Base-by-base conservation (phyloP, 2,329 filamentous ascomycete genomes). In the Purpureocillium lavendulum region DNA sequence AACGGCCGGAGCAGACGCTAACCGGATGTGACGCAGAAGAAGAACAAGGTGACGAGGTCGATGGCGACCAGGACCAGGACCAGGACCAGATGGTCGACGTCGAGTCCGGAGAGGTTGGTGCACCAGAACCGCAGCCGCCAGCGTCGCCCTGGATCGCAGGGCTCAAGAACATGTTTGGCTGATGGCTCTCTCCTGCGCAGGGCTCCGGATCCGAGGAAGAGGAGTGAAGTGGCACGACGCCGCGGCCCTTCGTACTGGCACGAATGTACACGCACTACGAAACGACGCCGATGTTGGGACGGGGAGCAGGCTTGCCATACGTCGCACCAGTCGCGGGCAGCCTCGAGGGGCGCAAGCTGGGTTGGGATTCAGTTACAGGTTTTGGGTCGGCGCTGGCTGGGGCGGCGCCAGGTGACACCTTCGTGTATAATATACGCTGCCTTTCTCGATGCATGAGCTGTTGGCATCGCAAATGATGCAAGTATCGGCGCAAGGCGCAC, bases 81-180 rank as follows among this genome's bases (percentile, higher is more conserved):
- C 11, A 38, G 30, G 21, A 30, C 29, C 36, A 31, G 13, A n/a
- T 30, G 16, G 12, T 29, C 31, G 32, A 24, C 34, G 39, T 30
- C 15, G 42, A 50, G 35, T 36, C 38, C 13, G 41, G 51, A 34
- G 53, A 57, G 55, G 56, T 59, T 43, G 45, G 49, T 54, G 21
- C 21, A 5, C 42, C 40, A 40, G 38, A 44, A 24, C 24, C 16
- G 29, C 11, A n/a, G n/a, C n/a, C n/a, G n/a, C n/a, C n/a, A n/a
- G n/a, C 29, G 40, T 43, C 37, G 26, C 40, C 45, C 10, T 54
- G 44, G 47, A 37, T 49, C 40, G 44, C 49, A 10, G 46, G 41
- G 37, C 33, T 47, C 30, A 47, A 45, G 44, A 49, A 40, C 33
- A 46, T 49, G 30, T 52, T 56, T 57, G 29, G 46, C 55, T 59